Percentiles rank a stretch among this genome's conserved stretches.
phyloP scores from a whole-genome alignment of 805 yeast species.

The Tetrapisispora taiwanensis region DNA sequence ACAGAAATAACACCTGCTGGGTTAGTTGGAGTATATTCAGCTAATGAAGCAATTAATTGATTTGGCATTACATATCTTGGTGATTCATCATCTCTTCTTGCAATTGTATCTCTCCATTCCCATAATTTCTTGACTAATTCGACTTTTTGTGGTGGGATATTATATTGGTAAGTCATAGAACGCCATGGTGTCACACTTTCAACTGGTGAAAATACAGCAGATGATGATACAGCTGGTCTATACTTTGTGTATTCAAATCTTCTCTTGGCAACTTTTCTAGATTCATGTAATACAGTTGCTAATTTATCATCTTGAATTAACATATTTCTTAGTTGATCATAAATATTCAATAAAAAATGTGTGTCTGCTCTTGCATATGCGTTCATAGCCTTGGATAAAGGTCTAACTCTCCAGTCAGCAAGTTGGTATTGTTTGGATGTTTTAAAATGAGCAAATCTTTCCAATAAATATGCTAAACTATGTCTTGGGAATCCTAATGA shows the following conservation, averaged over 20 bases:
- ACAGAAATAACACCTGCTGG: constrained; percentile 43
- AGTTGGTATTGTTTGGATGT: constrained; percentile 91
- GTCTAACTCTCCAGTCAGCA: constrained; percentile 94
- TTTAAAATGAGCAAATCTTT: constrained; percentile 67
- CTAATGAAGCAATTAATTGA: constrained; percentile 56
- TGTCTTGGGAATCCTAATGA: constrained; percentile 71
- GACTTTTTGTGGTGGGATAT: constrained; percentile 44
- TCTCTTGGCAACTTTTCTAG: constrained; percentile 69
- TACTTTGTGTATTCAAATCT: constrained; percentile 73
- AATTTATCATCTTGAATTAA: constrained; percentile 43
- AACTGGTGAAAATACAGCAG: constrained; percentile 39
- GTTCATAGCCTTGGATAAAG: constrained; percentile 62
- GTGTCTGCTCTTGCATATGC: constrained; percentile 93
- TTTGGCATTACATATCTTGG: constrained; percentile 76
- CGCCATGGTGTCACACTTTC: constrained; percentile 60
- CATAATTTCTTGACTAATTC: constrained; percentile 51
- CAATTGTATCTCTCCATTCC: constrained; percentile 75
- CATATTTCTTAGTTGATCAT: constrained; percentile 57
- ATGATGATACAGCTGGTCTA: constrained; percentile 32
- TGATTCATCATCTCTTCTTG: constrained; percentile 75
- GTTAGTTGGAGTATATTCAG: constrained; percentile 48
- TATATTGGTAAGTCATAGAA: constrained; percentile 51
- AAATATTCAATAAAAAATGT: constrained; percentile 76
- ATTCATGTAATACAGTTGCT: constrained; percentile 57
- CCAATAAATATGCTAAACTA: constrained; percentile 76